A percentile compares a stretch with the other conserved stretches of the same genome.
Conservation (phyloP, 1,139 yeast genomes). For the Blastobotrys persicus region DNA sequence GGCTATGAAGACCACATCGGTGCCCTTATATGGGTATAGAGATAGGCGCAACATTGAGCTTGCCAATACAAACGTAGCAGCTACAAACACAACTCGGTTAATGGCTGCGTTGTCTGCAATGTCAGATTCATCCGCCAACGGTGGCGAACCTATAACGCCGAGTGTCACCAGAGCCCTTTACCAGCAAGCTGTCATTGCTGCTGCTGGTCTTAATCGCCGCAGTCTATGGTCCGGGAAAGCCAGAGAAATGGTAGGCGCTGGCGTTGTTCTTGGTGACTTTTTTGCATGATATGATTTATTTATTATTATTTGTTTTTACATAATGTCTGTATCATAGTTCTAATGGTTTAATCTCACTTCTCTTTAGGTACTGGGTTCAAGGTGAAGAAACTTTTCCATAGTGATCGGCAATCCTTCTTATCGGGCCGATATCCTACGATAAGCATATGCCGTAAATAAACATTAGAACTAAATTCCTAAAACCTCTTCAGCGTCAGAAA, state of each 20-base stretch:
- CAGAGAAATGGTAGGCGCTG: slow-evolving; percentile 50
- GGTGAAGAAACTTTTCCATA: too few relatives aligned
- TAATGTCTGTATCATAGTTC: slow-evolving; percentile 3
- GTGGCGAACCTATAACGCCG: slow-evolving; percentile 2
- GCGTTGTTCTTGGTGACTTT: slow-evolving; percentile 11
- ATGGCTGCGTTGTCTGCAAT: slow-evolving; percentile 24
- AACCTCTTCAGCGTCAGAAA: not conserved
- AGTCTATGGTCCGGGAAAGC: slow-evolving; percentile 51
- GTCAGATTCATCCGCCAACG: slow-evolving; percentile 10
- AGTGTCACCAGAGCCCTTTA: slow-evolving; percentile 22
- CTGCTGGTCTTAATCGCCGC: slow-evolving; percentile 43
- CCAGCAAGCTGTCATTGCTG: slow-evolving; percentile 32
- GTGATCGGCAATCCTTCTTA: not conserved
- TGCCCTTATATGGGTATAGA: slow-evolving; percentile 18
- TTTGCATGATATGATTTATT: slow-evolving; percentile 8
- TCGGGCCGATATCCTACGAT: slow-evolving; percentile 6
- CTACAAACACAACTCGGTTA: slow-evolving; percentile 12
- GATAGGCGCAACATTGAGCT: slow-evolving; percentile 11
- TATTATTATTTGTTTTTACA: not conserved
- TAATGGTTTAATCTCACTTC: not conserved
- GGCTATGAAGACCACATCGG: slow-evolving; percentile 2
- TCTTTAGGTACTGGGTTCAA: too few relatives aligned
- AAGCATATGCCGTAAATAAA: too few relatives aligned
- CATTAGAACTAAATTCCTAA: not conserved
- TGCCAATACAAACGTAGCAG: not conserved